Evolutionary conservation across 345 rosid genomes (phyloP), one percentile per base, ranked within the genome.

Genomic region (Hibiscus tridactylites): DNA sequence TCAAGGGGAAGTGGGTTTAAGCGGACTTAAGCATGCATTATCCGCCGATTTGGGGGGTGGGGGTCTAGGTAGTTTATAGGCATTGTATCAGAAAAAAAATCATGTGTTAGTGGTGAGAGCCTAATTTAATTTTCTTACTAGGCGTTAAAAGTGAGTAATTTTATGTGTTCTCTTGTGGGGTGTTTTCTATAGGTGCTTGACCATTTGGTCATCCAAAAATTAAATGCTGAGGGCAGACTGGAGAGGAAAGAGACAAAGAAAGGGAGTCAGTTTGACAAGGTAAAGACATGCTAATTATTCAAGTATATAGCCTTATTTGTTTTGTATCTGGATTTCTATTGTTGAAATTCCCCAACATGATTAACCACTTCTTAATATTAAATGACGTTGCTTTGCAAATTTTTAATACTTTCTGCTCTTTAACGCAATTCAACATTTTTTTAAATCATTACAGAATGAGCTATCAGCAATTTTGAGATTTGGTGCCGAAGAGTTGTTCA

Each of bases 171-270:
- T 74, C 59, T 63, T 62, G 15, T 57, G 19, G 70, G 73, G 16
- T 86, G 75, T 63, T 77, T 31, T 61, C 60, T 77, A 24, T 78
- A 96, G 98, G 99, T 92, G 65, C 97, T 96, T 79, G 99, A 96
- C 75, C 99, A 96, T 84, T 83, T 92, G 89, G 97, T 96, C 74
- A 96, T 96, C 80, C 99, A 96, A 81, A 96, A 96, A 75, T 79
- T 96, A 78, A 96, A 96, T 82, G 99, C 99, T 29, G 98, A 96
- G 91, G 99, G 99, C 72, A 87, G 96, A 80, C 83, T 92, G 83
- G 99, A 96, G 85, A 96, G 90, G 88, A 92, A 94, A 85, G 99
- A 96, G 86, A 71, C 98, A 7, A 96, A 92, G 79, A 96, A 96
- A 65, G 98, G 91, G 63, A 84, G 83, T 75, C 81, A 74, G 68